These are phyloP conservation scores for Leishmania guyanensis DNA, from an alignment of 208 protist species.

Conservation along the genomic window DNA sequence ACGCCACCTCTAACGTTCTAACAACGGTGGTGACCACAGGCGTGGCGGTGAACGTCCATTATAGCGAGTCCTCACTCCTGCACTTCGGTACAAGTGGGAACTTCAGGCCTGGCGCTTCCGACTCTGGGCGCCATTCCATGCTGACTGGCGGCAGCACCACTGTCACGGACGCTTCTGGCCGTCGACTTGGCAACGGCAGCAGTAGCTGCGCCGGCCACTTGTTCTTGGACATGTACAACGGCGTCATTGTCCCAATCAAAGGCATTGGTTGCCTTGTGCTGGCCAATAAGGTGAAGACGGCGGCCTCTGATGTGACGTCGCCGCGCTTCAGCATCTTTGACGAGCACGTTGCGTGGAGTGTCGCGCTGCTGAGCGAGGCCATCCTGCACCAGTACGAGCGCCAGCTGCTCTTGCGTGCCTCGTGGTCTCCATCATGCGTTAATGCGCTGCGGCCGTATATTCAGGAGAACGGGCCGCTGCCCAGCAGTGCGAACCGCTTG, in stretches of 20 bases:
- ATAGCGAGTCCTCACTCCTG: slow-evolving; percentile 19
- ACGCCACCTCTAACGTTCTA: slow-evolving; percentile 47
- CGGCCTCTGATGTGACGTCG: neutral
- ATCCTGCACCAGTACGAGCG: slow-evolving; percentile 61
- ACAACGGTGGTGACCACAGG: slow-evolving; percentile 57
- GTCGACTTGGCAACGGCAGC: neutral
- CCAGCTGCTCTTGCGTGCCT: slow-evolving; percentile 47
- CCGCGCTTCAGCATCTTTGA: slow-evolving; percentile 57
- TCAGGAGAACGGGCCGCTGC: neutral
- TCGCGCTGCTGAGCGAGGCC: slow-evolving; percentile 52
- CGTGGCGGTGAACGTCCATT: slow-evolving; percentile 66
- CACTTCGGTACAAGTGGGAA: neutral
- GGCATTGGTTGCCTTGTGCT: slow-evolving; percentile 69
- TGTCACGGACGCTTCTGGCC: neutral
- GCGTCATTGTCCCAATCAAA: slow-evolving; percentile 58
- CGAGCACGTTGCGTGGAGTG: slow-evolving; percentile 74
- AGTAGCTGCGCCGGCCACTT: neutral
- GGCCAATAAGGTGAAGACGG: slow-evolving; percentile 47
- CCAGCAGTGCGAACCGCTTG: neutral
- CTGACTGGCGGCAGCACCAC: neutral
- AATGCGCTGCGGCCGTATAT: slow-evolving; percentile 31
- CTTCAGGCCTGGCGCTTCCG: neutral
- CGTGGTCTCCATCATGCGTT: slow-evolving; percentile 37
- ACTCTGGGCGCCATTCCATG: neutral
- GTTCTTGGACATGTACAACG: slow-evolving; percentile 40